Conservation (phyloP, 768 basidiomycete species). For the Chalciporus piperatus region DNA sequence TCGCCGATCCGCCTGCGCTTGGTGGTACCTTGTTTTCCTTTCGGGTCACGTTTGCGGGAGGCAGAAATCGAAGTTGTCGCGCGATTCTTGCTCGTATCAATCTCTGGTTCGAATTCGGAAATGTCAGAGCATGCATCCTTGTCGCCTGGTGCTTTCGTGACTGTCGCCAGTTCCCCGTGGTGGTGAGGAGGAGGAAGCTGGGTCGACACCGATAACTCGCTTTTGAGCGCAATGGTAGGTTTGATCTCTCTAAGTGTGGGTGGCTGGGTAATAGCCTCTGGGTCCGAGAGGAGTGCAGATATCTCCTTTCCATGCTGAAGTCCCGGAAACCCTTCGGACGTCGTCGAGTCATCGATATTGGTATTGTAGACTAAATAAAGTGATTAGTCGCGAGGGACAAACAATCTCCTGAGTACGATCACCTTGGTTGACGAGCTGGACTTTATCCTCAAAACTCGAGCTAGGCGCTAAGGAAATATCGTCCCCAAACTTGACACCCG, state of each 20-base stretch:
- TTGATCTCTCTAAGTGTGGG: not conserved
- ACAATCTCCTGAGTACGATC: not conserved
- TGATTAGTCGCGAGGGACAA: not conserved
- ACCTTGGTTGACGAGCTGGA: constrained; percentile 31
- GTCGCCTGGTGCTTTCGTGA: constrained; percentile 9
- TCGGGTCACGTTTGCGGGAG: not conserved
- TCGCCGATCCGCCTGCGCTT: constrained; percentile 13
- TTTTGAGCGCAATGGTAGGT: not conserved
- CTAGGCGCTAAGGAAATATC: constrained; percentile 20
- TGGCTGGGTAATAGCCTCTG: not conserved
- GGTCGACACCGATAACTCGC: not conserved
- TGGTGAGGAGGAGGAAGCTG: not conserved
- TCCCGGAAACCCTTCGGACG: not conserved
- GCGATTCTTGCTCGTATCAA: not conserved
- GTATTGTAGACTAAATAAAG: constrained; percentile 28
- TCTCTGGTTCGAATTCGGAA: constrained; percentile 28
- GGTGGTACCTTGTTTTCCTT: not conserved
- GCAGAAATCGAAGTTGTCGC: not conserved
- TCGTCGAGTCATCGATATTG: constrained; percentile 15
- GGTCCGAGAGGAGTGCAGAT: not conserved
- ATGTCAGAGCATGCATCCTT: constrained; percentile 32
- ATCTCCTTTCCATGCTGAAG: not conserved
- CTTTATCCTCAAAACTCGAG: constrained; percentile 32
- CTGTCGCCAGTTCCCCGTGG: not conserved
- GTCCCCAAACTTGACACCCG: constrained; percentile 21